A percentile compares a stretch with the other conserved stretches of the same genome.
Conservation (phyloP, 2,329 filamentous ascomycete species). For the Hymenoscyphus linearis region DNA sequence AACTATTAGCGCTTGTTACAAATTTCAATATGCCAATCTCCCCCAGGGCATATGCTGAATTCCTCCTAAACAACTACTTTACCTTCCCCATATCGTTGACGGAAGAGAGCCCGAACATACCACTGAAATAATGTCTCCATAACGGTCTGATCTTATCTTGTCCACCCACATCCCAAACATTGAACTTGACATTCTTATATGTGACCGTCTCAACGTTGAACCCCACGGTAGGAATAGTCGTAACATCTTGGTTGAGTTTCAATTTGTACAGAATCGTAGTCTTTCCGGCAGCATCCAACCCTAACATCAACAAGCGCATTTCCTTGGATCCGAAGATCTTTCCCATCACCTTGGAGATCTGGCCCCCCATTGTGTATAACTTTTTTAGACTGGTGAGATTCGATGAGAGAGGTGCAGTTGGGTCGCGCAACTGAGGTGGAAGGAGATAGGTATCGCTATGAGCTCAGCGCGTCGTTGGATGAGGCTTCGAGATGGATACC, state of each 20-base stretch:
- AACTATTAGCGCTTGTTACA: not conserved
- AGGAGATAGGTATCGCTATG: not conserved
- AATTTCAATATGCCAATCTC: not conserved
- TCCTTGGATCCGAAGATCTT: constrained; percentile 99
- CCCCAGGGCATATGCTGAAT: not conserved
- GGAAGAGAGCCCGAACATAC: not conserved
- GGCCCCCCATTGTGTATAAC: constrained; percentile 73
- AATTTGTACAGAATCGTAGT: constrained; percentile 99
- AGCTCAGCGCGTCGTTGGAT: not conserved
- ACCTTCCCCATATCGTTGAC: not conserved
- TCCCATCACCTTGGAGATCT: constrained; percentile 94
- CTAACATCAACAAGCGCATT: constrained; percentile 99
- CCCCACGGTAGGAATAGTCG: constrained; percentile 98
- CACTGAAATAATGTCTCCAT: constrained; percentile 99
- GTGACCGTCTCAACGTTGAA: constrained; percentile 99
- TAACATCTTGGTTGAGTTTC: constrained; percentile 98
- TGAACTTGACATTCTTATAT: constrained; percentile 99
- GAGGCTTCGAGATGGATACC: not conserved
- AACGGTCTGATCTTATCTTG: constrained; percentile 99
- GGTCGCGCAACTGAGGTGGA: not conserved
- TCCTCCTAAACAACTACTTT: not conserved
- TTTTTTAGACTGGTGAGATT: constrained; percentile 7
- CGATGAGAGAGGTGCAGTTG: not conserved
- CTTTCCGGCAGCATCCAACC: constrained; percentile 98
- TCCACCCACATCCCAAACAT: constrained; percentile 99